Percentiles rank a stretch among this genome's conserved stretches.
These are phyloP conservation scores for Oemleria cerasiformis DNA, from an alignment of 306 rosid species.

Conservation along the genomic window DNA sequence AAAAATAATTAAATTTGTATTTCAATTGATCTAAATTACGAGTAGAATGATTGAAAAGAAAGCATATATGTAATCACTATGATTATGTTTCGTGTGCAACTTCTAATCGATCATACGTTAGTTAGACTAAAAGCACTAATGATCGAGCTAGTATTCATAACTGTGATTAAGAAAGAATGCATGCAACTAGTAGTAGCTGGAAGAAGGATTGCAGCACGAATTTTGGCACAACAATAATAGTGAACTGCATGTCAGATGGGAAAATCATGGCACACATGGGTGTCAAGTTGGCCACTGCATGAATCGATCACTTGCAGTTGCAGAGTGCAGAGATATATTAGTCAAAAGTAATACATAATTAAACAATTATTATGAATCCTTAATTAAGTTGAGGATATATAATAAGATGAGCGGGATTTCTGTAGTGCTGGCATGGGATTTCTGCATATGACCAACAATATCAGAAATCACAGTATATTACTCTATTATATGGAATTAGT, in stretches of 20 bases:
- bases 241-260: slow-evolving; percentile 13
- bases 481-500: no score
- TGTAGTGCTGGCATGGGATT: no score
- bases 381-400: neutral
- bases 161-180: neutral
- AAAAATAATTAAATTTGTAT: no score
- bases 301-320: neutral
- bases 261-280: slow-evolving; percentile 40
- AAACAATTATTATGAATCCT: neutral
- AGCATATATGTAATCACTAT: no score
- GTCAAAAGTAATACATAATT: neutral
- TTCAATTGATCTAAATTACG: no score
- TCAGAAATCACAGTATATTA: no score
- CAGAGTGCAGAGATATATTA: neutral
- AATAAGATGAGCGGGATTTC: neutral
- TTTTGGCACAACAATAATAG: neutral
- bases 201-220: neutral
- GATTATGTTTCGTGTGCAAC: no score
- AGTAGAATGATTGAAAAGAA: no score
- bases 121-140: no score
- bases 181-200: neutral
- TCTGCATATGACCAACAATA: no score
- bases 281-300: slow-evolving; percentile 23
- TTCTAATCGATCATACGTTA: neutral
- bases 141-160: no score